phyloP scores from a whole-genome alignment of 257 asterid species.

The Lycium ferocissimum region DNA sequence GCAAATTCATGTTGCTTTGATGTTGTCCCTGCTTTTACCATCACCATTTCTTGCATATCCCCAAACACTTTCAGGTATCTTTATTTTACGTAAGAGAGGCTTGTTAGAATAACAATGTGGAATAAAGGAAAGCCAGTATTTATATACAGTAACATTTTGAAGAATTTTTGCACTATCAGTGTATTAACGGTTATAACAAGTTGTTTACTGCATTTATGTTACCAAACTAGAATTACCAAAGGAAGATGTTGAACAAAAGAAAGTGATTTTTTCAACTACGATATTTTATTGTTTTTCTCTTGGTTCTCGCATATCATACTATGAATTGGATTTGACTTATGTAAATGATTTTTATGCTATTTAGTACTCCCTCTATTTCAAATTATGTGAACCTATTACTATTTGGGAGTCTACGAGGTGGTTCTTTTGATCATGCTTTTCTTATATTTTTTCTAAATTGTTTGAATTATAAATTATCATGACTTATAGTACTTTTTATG shows the following conservation, averaged over 20 bases:
- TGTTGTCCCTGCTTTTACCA: neutral
- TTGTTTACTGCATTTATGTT: neutral
- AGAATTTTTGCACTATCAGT: neutral
- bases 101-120: no score
- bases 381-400: no score
- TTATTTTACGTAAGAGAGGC: no score
- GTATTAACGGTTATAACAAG: neutral
- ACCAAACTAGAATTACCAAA: neutral
- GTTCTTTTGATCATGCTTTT: no score
- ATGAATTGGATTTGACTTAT: neutral
- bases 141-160: neutral
- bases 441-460: no score
- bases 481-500: no score
- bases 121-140: neutral
- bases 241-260: neutral
- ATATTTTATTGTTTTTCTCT: neutral
- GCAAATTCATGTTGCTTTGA: neutral
- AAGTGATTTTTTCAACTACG: neutral
- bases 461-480: no score
- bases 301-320: neutral
- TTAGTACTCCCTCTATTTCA: no score
- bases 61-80: neutral
- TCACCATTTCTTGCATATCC: neutral
- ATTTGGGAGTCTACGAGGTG: no score
- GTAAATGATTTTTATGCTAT: neutral